These are phyloP conservation scores for Neurospora crassa DNA, from an alignment of 2,329 filamentous ascomycete genomes.

Conservation along the genomic window DNA sequence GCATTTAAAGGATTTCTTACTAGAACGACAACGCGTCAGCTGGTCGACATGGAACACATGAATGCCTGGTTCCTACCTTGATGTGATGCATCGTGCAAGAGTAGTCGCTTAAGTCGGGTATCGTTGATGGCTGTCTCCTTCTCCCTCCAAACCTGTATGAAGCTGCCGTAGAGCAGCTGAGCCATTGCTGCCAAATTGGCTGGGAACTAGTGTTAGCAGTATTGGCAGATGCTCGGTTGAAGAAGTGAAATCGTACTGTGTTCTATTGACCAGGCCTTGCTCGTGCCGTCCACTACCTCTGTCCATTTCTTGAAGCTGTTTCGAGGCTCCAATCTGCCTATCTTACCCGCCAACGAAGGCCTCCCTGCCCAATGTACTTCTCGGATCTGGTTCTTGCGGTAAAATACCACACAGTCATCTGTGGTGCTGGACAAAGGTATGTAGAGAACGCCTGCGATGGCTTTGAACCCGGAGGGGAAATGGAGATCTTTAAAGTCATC, in stretches of 20 bases:
- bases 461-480: constrained; percentile 68
- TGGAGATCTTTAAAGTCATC: constrained; percentile 71
- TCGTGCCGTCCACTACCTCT: constrained; percentile 71
- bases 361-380: constrained; percentile 85
- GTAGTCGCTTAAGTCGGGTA: constrained; percentile 66
- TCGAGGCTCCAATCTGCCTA: constrained; percentile 65
- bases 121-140: constrained; percentile 76
- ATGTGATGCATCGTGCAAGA: constrained; percentile 81
- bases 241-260: constrained; percentile 32
- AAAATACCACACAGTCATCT: constrained; percentile 80
- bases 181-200: constrained; percentile 80
- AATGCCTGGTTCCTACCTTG: constrained; percentile 32
- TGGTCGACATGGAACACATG: constrained; percentile 31
- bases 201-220: constrained; percentile 1
- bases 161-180: constrained; percentile 75
- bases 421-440: constrained; percentile 71
- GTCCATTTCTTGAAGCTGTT: constrained; percentile 74
- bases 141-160: constrained; percentile 87
- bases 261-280: constrained; percentile 78
- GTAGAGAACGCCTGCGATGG: constrained; percentile 71
- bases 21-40: constrained; percentile 20
- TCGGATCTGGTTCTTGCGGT: constrained; percentile 62
- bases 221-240: background rate
- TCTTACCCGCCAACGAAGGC: constrained; percentile 65
- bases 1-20: constrained; percentile 84